Conservation (phyloP, 1,139 yeast species). For the Lodderomyces elongisporus region DNA sequence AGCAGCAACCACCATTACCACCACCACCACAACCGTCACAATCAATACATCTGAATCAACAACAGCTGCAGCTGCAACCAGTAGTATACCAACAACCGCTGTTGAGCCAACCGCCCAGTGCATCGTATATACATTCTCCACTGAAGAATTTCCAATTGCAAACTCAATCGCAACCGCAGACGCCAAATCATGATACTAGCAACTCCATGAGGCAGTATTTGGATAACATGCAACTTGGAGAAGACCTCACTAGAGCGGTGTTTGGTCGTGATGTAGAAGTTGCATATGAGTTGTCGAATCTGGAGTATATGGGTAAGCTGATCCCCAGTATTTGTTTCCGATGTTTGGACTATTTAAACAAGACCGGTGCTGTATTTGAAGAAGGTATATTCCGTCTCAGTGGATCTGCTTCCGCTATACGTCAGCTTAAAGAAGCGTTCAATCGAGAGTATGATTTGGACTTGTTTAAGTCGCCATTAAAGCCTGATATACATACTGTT, state of each 20-base stretch:
- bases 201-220: conserved; percentile 32
- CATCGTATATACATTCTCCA: not conserved
- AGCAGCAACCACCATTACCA: not conserved
- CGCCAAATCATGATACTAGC: conserved; percentile 13
- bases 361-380: conserved; percentile 69
- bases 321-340: conserved; percentile 79
- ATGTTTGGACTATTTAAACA: conserved; percentile 65
- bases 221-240: conserved; percentile 37
- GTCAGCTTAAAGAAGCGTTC: conserved; percentile 67
- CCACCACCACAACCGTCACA: conserved; percentile 7
- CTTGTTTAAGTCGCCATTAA: conserved; percentile 38
- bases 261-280: conserved; percentile 65
- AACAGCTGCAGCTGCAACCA: not conserved
- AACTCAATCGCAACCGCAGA: no score
- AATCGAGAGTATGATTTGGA: conserved; percentile 65
- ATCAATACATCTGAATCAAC: conserved; percentile 2
- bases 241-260: conserved; percentile 33
- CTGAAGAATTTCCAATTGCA: not conserved
- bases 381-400: conserved; percentile 90
- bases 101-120: not conserved
- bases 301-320: conserved; percentile 34
- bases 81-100: not conserved
- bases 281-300: conserved; percentile 49
- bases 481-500: conserved; percentile 67
- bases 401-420: conserved; percentile 80